A percentile compares a stretch with the other conserved stretches of the same genome.
Conservation (phyloP, 257 asterid species). For the Gentiana macrophylla region DNA sequence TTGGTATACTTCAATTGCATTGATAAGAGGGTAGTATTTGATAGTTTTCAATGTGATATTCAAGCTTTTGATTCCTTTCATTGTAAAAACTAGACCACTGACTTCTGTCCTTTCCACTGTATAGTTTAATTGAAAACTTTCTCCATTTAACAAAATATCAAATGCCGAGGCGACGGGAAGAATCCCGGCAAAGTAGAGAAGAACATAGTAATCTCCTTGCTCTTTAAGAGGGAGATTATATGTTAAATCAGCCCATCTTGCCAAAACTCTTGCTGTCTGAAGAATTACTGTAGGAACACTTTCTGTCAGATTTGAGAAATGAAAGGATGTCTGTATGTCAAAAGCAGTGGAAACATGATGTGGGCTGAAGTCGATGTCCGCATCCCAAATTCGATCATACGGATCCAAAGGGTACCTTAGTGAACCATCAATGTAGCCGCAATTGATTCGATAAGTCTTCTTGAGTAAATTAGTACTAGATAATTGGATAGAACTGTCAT, state of each 20-base stretch:
- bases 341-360: conserved; percentile 72
- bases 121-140: conserved; percentile 44
- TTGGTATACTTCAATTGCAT: conserved; percentile 83
- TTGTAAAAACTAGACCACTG: conserved; percentile 33
- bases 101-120: conserved; percentile 59
- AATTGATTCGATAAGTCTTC: conserved; percentile 63
- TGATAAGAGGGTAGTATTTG: conserved; percentile 61
- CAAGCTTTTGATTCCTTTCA: conserved; percentile 47
- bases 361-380: conserved; percentile 79
- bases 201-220: conserved; percentile 64
- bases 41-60: conserved; percentile 65
- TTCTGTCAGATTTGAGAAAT: conserved; percentile 50
- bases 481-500: conserved; percentile 30
- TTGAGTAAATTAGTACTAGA: conserved; percentile 34
- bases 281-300: conserved; percentile 66
- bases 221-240: conserved; percentile 59
- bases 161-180: conserved; percentile 72
- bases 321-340: conserved; percentile 44
- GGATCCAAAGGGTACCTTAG: conserved; percentile 83
- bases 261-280: conserved; percentile 76
- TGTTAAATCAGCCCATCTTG: conserved; percentile 57
- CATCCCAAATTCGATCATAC: conserved; percentile 88
- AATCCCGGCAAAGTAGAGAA: conserved; percentile 91
- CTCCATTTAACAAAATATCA: conserved; percentile 56
- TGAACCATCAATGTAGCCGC: conserved; percentile 71